A percentile compares a stretch with the other conserved stretches of the same genome.
Evolutionary conservation across 345 rosid species (phyloP).

Genomic region (Trapa bicornis): DNA sequence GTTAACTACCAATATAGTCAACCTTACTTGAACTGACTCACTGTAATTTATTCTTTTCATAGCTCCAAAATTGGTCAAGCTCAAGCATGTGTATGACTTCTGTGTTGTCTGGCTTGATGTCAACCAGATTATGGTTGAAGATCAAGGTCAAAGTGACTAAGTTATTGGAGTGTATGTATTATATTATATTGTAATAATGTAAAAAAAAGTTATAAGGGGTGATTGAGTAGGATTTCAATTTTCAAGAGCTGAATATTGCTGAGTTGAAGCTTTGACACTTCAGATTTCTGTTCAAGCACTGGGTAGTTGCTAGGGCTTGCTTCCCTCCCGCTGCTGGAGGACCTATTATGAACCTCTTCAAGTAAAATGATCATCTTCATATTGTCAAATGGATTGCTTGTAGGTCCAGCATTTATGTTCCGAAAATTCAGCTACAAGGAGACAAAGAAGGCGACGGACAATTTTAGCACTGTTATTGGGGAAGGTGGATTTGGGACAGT

Average conservation of each 20-base stretch:
- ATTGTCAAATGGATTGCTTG: conserved; percentile 9
- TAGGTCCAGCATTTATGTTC: conserved; percentile 55
- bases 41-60: neutral
- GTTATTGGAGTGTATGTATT: too few species aligned
- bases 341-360: neutral
- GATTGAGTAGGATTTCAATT: too few species aligned
- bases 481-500: conserved; percentile 91
- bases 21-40: neutral
- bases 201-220: too few species aligned
- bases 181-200: too few species aligned
- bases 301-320: neutral
- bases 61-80: neutral
- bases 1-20: neutral
- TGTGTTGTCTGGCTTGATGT: neutral
- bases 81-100: neutral
- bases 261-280: neutral
- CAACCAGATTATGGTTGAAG: neutral
- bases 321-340: neutral
- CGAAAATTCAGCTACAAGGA: conserved; percentile 71
- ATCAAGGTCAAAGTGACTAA: neutral
- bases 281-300: neutral
- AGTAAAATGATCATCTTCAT: neutral
- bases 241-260: too few species aligned
- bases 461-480: conserved; percentile 58
- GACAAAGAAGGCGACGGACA: conserved; percentile 66